Conservation (phyloP, 1,139 yeast genomes). For the Debaryomyces coudertii region DNA sequence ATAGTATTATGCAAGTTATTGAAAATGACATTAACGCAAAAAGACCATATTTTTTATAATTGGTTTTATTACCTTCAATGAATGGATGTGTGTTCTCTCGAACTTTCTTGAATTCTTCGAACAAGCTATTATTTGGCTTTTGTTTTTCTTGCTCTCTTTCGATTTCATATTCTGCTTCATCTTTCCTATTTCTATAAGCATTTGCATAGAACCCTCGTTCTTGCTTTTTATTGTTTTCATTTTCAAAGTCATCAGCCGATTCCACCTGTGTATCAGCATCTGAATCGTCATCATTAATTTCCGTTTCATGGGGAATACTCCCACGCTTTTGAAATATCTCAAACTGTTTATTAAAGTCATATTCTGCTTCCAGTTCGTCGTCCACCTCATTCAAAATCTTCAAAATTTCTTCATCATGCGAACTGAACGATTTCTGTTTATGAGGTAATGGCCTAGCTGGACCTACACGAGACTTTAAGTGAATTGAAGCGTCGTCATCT, state of each 20-base stretch:
- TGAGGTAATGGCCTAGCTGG: conserved; percentile 39
- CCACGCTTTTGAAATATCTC: conserved; percentile 18
- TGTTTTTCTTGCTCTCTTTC: neutral
- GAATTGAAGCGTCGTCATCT: conserved; percentile 50
- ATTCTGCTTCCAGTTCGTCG: conserved; percentile 12
- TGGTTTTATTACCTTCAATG: conserved; percentile 1
- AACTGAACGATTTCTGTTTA: neutral
- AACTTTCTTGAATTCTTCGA: conserved; percentile 14
- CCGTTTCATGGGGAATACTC: conserved; percentile 7
- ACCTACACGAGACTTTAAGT: conserved; percentile 41
- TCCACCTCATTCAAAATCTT: conserved; percentile 18
- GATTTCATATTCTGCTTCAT: neutral
- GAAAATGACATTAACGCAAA: conserved; percentile 10
- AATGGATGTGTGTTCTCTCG: conserved; percentile 8
- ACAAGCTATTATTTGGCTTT: conserved; percentile 12
- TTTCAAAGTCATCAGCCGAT: conserved; percentile 10
- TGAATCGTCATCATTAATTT: conserved; percentile 13
- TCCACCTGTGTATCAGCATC: conserved; percentile 15
- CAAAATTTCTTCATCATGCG: conserved; percentile 16
- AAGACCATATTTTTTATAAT: conserved; percentile 4
- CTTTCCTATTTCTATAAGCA: neutral
- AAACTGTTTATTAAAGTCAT: conserved; percentile 22
- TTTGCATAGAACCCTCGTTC: neutral
- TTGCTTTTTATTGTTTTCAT: conserved; percentile 4
- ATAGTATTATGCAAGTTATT: conserved; percentile 4